These are phyloP conservation scores for Penicillium sp. DNA, from an alignment of 2,329 filamentous ascomycete species.

Conservation along the genomic window DNA sequence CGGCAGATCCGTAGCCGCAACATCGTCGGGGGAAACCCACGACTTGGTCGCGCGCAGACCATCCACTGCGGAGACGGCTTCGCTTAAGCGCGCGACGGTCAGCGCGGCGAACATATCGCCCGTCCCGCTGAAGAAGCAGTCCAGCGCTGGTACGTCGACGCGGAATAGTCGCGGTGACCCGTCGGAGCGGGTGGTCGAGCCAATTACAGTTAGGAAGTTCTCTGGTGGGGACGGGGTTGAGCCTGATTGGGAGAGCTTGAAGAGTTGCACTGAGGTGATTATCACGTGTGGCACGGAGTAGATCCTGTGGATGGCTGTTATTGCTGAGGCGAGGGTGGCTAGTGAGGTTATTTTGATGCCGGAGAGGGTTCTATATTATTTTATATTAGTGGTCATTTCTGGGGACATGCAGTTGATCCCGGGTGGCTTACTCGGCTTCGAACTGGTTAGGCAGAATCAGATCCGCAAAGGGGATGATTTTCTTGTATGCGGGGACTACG, in stretches of 20 bases:
- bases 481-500: conserved; percentile 86
- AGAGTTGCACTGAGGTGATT: conserved; percentile 81
- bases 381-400: neutral
- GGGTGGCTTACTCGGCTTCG: conserved; percentile 74
- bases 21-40: conserved; percentile 76
- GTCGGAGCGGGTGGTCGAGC: conserved; percentile 65
- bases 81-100: conserved; percentile 80
- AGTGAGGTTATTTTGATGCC: conserved; percentile 80
- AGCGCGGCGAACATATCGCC: conserved; percentile 98
- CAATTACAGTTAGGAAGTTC: conserved; percentile 66
- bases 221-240: conserved; percentile 29
- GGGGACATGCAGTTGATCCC: neutral
- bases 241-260: conserved; percentile 47
- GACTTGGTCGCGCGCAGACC: conserved; percentile 54
- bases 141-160: conserved; percentile 79
- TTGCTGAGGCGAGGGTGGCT: conserved; percentile 66
- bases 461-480: conserved; percentile 75
- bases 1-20: conserved; percentile 68
- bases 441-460: conserved; percentile 95
- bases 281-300: conserved; percentile 83
- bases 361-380: conserved; percentile 66
- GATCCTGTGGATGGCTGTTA: conserved; percentile 70
- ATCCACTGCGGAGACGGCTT: conserved; percentile 62
- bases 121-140: conserved; percentile 93
- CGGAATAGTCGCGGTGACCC: conserved; percentile 78